Percentiles rank a stretch among this genome's conserved stretches.
Conservation (phyloP, 345 rosid genomes). For the Eucalyptus globulus region DNA sequence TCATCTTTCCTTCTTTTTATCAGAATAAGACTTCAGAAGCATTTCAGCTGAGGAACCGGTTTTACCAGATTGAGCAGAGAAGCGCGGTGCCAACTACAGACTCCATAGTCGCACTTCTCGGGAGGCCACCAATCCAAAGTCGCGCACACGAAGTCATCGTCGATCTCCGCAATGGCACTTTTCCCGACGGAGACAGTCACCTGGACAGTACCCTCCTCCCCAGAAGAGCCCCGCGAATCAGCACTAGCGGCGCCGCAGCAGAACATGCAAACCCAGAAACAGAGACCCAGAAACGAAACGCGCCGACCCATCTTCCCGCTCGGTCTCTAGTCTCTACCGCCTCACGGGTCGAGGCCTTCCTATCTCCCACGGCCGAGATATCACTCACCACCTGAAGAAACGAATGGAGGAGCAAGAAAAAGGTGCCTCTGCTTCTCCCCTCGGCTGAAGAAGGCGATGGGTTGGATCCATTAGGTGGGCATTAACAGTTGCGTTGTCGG, state of each 20-base stretch:
- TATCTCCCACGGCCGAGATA: not conserved
- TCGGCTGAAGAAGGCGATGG: not conserved
- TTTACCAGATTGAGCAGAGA: slow-evolving; percentile 84
- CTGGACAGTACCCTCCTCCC: not conserved
- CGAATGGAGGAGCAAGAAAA: not conserved
- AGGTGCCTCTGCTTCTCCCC: not conserved
- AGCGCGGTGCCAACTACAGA: slow-evolving; percentile 81
- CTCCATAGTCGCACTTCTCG: slow-evolving; percentile 91
- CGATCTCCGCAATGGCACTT: slow-evolving; percentile 49
- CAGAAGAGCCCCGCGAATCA: slow-evolving; percentile 1
- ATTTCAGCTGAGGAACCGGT: not conserved
- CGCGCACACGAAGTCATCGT: slow-evolving; percentile 86
- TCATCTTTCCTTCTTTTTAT: not conserved
- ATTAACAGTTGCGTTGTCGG: not conserved
- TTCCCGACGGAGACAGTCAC: slow-evolving; percentile 47
- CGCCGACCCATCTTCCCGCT: slow-evolving; percentile 15
- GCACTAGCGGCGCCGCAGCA: not conserved
- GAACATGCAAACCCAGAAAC: slow-evolving; percentile 12
- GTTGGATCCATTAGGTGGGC: not conserved
- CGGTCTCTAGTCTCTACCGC: not conserved
- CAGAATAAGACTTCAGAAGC: not conserved
- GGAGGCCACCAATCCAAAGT: slow-evolving; percentile 99
- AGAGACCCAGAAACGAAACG: slow-evolving; percentile 9
- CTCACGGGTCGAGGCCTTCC: not conserved
- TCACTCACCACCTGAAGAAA: not conserved